phyloP scores from a whole-genome alignment of 768 basidiomycete genomes.

The Suillus cothurnatus region DNA sequence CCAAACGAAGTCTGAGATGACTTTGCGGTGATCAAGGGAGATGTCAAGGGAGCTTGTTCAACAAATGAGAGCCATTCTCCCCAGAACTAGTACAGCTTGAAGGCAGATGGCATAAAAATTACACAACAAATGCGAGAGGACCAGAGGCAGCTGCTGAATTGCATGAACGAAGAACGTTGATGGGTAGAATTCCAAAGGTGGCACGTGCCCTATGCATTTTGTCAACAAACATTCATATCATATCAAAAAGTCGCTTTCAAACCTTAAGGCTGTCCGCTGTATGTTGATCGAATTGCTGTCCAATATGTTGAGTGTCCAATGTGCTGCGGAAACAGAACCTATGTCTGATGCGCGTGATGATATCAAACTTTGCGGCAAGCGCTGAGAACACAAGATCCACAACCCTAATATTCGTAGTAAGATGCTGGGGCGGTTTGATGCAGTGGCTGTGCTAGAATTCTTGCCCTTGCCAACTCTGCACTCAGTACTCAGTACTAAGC shows the following conservation, averaged over 20 bases:
- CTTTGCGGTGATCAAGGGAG: constrained; percentile 22
- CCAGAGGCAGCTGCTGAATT: constrained; percentile 23
- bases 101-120: constrained; percentile 21
- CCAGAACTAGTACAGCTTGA: constrained; percentile 24
- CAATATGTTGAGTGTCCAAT: constrained; percentile 32
- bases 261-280: constrained; percentile 33
- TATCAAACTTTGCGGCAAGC: constrained; percentile 46
- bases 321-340: constrained; percentile 37
- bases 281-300: constrained; percentile 15
- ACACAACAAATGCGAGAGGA: constrained; percentile 19
- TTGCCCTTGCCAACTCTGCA: too few species aligned
- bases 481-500: too few species aligned
- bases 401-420: too few species aligned
- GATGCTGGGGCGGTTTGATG: too few species aligned
- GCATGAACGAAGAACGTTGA: constrained; percentile 20
- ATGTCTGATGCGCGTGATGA: constrained; percentile 34
- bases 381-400: constrained; percentile 53
- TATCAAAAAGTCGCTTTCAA: constrained; percentile 1
- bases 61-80: constrained; percentile 31
- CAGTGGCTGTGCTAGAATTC: too few species aligned
- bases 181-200: constrained; percentile 24
- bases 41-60: constrained; percentile 36
- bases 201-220: constrained; percentile 21
- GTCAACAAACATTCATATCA: not conserved
- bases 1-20: constrained; percentile 29